Base-by-base conservation (phyloP, 768 basidiomycete genomes). In the Rhizopogon roseolus region DNA sequence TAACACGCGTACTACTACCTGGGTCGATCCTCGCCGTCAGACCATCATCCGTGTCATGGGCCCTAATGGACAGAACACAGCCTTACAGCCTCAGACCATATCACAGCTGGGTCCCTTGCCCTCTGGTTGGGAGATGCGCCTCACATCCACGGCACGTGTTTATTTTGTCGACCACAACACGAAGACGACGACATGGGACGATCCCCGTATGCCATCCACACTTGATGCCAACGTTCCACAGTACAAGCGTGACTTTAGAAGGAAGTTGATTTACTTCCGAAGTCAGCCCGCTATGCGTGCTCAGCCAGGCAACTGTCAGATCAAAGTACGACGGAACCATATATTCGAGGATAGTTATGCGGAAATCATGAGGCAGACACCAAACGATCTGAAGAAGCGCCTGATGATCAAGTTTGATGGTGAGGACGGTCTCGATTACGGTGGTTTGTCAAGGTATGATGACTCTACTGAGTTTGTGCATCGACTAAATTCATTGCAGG, bases 81-180 rank as follows among this genome's bases (percentile, higher is more conserved):
- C 88, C 5, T 76, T 94, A 27, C 95, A 98, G 67, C 93, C 94
- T 8, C 95, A 98, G 69, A 88, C 94, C 9, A 96, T 98, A 53
- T 91, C 92, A 10, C 96, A 98, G 66, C 87, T 99, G 22, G 97
- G 97, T 3, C 97, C 97, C 28, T 72, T 99, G 19, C 97, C 97
- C 4, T 94, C 91, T 40, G 97, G 97, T 52, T 99, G 97, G 97
- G 97, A 99, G 72, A 99, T 99, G 97, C 92, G 97, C 43, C 88
- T 99, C 50, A 99, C 97, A 6, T 88, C 91, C 4, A 98, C 97
- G 1, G 96, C 97, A 1, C 87, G 97, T 45, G 97, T 99, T 6
- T 99, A 99, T 77, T 99, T 99, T 66, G 97, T 99, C 50, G 97
- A 99, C 70, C 97, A 99, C 76, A 98, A 98, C 74, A 98, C 97